Base-by-base conservation (phyloP, 1,284 basidiomycete species). In the Coriolopsis trogii region DNA sequence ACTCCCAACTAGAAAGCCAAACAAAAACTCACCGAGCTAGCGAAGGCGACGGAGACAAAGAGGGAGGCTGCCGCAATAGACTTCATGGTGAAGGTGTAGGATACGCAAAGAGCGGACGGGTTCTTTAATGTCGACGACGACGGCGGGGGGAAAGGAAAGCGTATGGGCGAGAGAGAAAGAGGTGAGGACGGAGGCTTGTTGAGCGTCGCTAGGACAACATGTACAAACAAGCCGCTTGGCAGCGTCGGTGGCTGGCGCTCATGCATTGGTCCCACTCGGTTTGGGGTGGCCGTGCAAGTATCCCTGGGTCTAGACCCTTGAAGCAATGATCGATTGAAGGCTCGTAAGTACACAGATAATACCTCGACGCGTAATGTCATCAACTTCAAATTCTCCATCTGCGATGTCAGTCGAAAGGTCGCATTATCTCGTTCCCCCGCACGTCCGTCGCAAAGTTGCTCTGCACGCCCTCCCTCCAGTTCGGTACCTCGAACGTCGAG, bases 401-500 rank as follows among this genome's bases (percentile, higher is more conserved):
- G n/a, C n/a, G n/a, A n/a, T n/a, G n/a, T 69, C 56, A 71, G 46
- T 77, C 73, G 56, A 68, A 76, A 13, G 69, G 64, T 41, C 65
- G 66, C 76, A 79, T 79, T 23, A 71, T 67, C 0, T 66, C 65
- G 61, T 80, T 80, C 18, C 69, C 71, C 44, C 74, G 64, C 41
- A 81, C 77, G 50, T 79, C 77, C 34, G 70, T 73, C 37, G 77
- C 77, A 57, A 80, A 81, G 49, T 77, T 75, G 57, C 79, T 80
- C 49, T 56, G 61, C 25, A 72, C 68, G 8, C 77, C 78, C 41
- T 67, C 63, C 61, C 65, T 70, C 78, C 78, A 80, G 56, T 67
- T 67, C 8, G 78, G 73, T 8, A 70, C 58, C 59, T 80, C 79
- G 56, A 80, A 80, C 20, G 76, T 73, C 23, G 75, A 67, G 9